phyloP scores from a whole-genome alignment of 169 alveolate species.

The Toxoplasma gondii region DNA sequence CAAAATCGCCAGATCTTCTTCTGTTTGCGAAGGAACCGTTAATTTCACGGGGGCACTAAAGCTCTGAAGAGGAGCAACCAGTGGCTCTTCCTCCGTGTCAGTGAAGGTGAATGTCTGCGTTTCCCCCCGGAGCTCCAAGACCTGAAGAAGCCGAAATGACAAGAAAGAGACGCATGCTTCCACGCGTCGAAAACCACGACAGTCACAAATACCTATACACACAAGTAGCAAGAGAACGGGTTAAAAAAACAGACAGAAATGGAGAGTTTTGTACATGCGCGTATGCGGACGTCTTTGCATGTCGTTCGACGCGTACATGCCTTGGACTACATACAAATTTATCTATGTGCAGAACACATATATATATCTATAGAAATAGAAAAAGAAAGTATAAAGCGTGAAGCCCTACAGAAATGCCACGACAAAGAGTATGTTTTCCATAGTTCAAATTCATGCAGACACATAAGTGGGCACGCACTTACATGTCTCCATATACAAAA shows the following conservation, averaged over 20 bases:
- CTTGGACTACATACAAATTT: too few relatives aligned
- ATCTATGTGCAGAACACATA: not conserved
- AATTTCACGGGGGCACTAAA: constrained; percentile 92
- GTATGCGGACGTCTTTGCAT: too few relatives aligned
- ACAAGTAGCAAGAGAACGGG: too few relatives aligned
- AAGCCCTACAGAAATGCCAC: not conserved
- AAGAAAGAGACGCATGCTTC: not conserved
- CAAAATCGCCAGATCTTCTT: constrained; percentile 66
- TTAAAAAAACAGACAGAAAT: too few relatives aligned
- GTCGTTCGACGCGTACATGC: too few relatives aligned
- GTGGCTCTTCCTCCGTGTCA: not conserved
- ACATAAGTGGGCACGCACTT: not conserved
- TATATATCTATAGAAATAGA: not conserved
- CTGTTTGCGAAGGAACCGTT: constrained; percentile 77
- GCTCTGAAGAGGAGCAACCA: constrained; percentile 67
- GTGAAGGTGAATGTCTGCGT: not conserved
- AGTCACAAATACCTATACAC: not conserved
- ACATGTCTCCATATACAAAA: not conserved
- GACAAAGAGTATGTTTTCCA: not conserved
- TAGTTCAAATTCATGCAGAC: not conserved
- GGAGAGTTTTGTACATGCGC: too few relatives aligned
- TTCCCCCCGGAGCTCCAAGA: not conserved
- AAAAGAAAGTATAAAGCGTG: too few relatives aligned
- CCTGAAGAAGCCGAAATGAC: not conserved
- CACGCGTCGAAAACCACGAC: not conserved